A percentile compares a stretch with the other conserved stretches of the same genome.
These are phyloP conservation scores for Fusarium sp. DNA, from an alignment of 2,329 filamentous ascomycete genomes.

Conservation along the genomic window DNA sequence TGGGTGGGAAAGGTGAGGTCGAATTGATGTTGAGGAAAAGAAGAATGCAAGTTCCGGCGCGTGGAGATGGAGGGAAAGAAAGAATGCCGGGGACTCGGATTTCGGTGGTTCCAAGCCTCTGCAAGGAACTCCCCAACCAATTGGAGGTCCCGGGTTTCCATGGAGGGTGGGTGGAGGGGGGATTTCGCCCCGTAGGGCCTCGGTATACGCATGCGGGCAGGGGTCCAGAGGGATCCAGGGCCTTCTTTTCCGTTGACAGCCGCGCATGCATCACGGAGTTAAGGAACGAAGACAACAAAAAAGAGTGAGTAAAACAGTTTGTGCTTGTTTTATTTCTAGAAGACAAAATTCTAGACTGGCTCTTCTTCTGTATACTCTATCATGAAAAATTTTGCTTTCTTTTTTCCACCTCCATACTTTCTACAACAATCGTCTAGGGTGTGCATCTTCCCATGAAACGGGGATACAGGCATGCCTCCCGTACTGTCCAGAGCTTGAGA, in stretches of 20 bases:
- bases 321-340: conserved; percentile 26
- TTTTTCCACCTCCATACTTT: conserved; percentile 23
- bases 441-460: conserved; percentile 83
- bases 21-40: conserved; percentile 22
- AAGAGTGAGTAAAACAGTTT: conserved; percentile 20
- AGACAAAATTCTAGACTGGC: conserved; percentile 13
- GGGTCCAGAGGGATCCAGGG: conserved; percentile 28
- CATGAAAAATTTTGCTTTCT: conserved; percentile 25
- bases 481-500: conserved; percentile 69
- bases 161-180: conserved; percentile 21
- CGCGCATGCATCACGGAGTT: conserved; percentile 3
- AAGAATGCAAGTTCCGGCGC: conserved; percentile 7
- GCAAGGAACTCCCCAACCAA: conserved; percentile 36
- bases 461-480: conserved; percentile 76
- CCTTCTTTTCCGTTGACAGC: conserved; percentile 39
- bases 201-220: conserved; percentile 36
- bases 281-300: not conserved
- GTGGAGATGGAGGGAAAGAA: conserved; percentile 42
- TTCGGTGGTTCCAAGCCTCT: conserved; percentile 28
- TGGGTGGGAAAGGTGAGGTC: conserved; percentile 3
- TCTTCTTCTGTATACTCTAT: conserved; percentile 21
- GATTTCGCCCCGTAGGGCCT: conserved; percentile 37
- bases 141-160: conserved; percentile 42
- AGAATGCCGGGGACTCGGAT: conserved; percentile 38
- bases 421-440: conserved; percentile 58